Base-by-base conservation (phyloP, 139 green algal genomes). In the Chlamydomonas schloesseri region DNA sequence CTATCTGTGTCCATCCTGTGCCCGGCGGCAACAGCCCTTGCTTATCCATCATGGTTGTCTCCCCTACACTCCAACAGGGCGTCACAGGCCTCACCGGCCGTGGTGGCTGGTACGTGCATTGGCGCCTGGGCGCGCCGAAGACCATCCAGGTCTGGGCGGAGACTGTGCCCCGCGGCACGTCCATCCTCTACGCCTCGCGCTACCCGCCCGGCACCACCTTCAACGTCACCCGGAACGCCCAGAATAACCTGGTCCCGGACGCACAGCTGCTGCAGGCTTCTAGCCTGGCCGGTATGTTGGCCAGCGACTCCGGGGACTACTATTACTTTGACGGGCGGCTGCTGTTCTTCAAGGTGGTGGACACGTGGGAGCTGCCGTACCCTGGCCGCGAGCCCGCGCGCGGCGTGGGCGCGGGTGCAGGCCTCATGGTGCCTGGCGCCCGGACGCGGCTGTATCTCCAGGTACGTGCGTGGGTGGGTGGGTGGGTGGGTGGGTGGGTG, bases 151-250 rank as follows among this genome's bases (percentile, higher is more conserved):
- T 71, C 0, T 8, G 8, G 3, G 46, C 91, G 9, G 88, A 70
- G 13, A 80, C 88, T 50, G 17, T 94, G 20, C 86, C 86, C 1
- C 24, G 36, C 2, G 83, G 88, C 2, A 88, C 74, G 26, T 75
- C 72, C 50, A 76, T 94, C 20, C 65, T 94, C 26, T 90, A 86
- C 62, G 80, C 88, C 26, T 88, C 86, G 17, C 88, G 91, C 79
- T 94, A 89, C 83, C 91, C 91, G 8, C 21, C 57, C 57, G 86
- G 86, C 57, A 89, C 78, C 9, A 78, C 71, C 20, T 87, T 89
- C 71, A 58, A 24, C 78, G 79, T 89, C 62, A 8, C 37, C 53
- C 67, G 64, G 64, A n/a, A n/a, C n/a, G n/a, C n/a, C n/a, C n/a
- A n/a, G n/a, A n/a, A n/a, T n/a, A n/a, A n/a, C n/a, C 64, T 71